Evolutionary conservation across 495 filamentous ascomycete genomes (phyloP).

Genomic region (Tuber melanosporum): DNA sequence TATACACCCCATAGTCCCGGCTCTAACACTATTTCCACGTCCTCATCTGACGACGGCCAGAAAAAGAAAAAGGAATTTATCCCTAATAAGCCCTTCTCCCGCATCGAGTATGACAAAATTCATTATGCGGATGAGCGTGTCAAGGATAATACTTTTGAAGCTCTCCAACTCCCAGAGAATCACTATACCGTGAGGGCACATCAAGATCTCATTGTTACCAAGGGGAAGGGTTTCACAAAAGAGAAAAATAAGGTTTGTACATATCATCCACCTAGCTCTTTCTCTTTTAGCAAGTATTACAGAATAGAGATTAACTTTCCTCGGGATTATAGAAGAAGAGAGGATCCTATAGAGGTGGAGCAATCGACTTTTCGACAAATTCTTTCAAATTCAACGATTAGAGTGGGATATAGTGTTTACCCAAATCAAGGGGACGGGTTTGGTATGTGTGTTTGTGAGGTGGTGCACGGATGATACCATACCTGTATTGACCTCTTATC

Average conservation of each 20-base stretch:
- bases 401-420: background rate
- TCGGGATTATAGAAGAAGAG: conserved; percentile 54
- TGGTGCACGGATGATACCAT: background rate
- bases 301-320: conserved; percentile 10
- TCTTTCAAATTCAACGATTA: conserved; percentile 87
- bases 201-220: conserved; percentile 78
- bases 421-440: background rate
- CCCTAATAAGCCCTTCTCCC: conserved; percentile 56
- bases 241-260: conserved; percentile 94
- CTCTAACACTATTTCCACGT: conserved; percentile 19
- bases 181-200: conserved; percentile 82
- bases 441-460: background rate
- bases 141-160: conserved; percentile 40
- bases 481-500: background rate
- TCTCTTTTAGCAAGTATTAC: conserved; percentile 14
- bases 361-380: conserved; percentile 69
- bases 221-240: conserved; percentile 97
- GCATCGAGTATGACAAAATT: conserved; percentile 53
- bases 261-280: background rate
- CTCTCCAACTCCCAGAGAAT: conserved; percentile 56
- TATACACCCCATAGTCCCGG: conserved; percentile 30
- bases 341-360: conserved; percentile 78
- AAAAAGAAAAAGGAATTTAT: conserved; percentile 48
- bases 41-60: conserved; percentile 41
- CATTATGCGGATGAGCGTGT: conserved; percentile 52